Conservation (phyloP, 2,329 filamentous ascomycete genomes). For the Neoscytalidium dimidiatum region DNA sequence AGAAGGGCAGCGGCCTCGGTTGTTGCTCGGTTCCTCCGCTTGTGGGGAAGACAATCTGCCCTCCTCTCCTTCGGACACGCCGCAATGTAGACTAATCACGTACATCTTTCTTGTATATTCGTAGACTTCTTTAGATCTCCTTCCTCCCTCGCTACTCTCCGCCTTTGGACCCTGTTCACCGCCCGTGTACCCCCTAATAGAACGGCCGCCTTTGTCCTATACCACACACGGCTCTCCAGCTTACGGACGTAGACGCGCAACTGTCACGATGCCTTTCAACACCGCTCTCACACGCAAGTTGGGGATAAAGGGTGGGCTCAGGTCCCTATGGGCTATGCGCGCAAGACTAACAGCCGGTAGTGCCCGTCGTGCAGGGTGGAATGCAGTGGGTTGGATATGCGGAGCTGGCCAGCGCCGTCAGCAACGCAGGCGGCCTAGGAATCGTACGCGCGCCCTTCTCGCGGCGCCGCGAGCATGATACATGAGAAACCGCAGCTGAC, state of each 20-base stretch:
- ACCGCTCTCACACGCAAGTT: constrained; percentile 64
- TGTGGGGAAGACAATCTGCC: constrained; percentile 1
- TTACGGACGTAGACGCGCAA: constrained; percentile 1
- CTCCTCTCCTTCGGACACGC: not conserved
- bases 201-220: not conserved
- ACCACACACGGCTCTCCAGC: not conserved
- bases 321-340: constrained; percentile 31
- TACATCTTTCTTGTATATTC: not conserved
- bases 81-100: constrained; percentile 14
- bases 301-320: constrained; percentile 57
- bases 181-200: not conserved
- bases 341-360: constrained; percentile 41
- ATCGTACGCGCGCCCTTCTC: constrained; percentile 48
- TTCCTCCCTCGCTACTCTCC: not conserved
- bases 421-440: constrained; percentile 70
- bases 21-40: constrained; percentile 9
- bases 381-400: constrained; percentile 88
- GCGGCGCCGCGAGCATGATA: not conserved
- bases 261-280: constrained; percentile 60
- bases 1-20: constrained; percentile 12
- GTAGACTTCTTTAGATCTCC: not conserved
- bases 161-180: not conserved
- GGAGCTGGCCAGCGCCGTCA: constrained; percentile 72
- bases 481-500: not conserved
- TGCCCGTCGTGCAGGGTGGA: constrained; percentile 81